These are phyloP conservation scores for Symbiodinium natans DNA, from an alignment of 73 alveolate species.

Conservation along the genomic window DNA sequence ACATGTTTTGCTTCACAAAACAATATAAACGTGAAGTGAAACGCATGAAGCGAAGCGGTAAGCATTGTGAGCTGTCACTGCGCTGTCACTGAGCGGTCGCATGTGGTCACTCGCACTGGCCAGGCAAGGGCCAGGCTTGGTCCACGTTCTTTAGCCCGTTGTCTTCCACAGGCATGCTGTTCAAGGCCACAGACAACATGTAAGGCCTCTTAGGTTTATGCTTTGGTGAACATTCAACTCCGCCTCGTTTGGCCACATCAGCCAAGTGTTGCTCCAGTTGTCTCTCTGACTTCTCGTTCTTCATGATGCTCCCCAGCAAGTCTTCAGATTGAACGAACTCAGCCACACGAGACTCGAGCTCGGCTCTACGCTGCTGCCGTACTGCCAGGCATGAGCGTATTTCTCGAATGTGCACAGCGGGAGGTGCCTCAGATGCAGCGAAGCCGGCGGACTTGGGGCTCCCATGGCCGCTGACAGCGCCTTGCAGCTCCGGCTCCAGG, in stretches of 20 bases:
- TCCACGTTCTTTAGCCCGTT: neutral
- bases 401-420: neutral
- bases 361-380: conserved; percentile 1
- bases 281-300: conserved; percentile 7
- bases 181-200: conserved; percentile 31
- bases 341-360: conserved; percentile 36
- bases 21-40: neutral
- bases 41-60: no score
- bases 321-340: conserved; percentile 29
- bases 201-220: neutral
- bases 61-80: neutral
- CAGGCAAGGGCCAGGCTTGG: no score
- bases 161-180: neutral
- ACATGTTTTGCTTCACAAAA: conserved; percentile 6
- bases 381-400: conserved; percentile 12
- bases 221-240: neutral
- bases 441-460: neutral
- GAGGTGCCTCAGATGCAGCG: neutral
- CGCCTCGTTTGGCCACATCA: neutral
- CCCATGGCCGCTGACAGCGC: no score
- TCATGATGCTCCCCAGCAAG: conserved; percentile 18
- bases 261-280: conserved; percentile 21
- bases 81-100: no score
- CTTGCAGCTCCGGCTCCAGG: no score
- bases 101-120: neutral